Evolutionary conservation across 352 stramenopile genomes (phyloP).

Genomic region (Phytophthora colocasiae): DNA sequence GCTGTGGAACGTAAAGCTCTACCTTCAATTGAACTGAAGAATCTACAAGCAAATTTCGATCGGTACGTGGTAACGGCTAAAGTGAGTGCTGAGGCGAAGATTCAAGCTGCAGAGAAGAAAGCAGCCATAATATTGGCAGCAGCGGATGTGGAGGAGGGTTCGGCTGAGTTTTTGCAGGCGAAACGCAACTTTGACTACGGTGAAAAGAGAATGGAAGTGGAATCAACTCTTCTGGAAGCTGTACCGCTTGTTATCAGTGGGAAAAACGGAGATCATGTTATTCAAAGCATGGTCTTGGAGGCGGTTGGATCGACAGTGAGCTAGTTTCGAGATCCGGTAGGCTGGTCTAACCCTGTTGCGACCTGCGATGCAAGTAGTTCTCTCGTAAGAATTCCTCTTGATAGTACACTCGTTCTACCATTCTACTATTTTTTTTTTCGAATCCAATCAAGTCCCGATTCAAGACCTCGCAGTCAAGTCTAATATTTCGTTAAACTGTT

Average conservation of each 20-base stretch:
- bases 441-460: no score
- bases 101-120: conserved; percentile 65
- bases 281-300: conserved; percentile 61
- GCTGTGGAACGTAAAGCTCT: neutral
- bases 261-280: conserved; percentile 81
- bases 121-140: conserved; percentile 53
- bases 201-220: conserved; percentile 62
- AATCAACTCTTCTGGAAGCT: conserved; percentile 53
- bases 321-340: no score
- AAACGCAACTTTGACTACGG: conserved; percentile 80
- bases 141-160: conserved; percentile 58
- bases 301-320: neutral
- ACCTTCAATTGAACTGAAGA: conserved; percentile 47
- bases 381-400: neutral
- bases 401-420: no score
- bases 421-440: no score
- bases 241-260: conserved; percentile 78
- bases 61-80: conserved; percentile 64
- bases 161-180: conserved; percentile 53
- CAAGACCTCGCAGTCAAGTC: no score
- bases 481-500: no score
- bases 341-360: no score
- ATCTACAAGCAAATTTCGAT: conserved; percentile 57
- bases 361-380: no score
- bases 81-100: conserved; percentile 58